Evolutionary conservation across 495 filamentous ascomycete genomes (phyloP), one percentile per base, ranked within the genome.

Genomic region (Xylaria intraflava): DNA sequence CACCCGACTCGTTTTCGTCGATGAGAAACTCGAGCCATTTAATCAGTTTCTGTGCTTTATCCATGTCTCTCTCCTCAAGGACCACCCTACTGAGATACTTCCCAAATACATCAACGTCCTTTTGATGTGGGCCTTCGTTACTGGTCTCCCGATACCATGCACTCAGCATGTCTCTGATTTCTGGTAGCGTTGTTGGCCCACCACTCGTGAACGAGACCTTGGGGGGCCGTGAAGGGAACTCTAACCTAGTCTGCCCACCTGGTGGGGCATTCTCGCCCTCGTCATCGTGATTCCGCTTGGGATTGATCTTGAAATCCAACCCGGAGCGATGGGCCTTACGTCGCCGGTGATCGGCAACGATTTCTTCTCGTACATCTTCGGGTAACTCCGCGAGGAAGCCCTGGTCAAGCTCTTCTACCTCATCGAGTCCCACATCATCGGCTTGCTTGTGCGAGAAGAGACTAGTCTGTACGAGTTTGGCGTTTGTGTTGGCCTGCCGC

Each of bases 301-400:
- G 35, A 43, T 40, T 30, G 36, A 55, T 51, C 17, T 55, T 66
- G 24, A 61, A 49, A 41, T 61, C 61, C 26, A 70, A 54, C 14
- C 60, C 67, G 12, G 65, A 53, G 27, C 57, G 60, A n/a, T 65
- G 66, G 4, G 65, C 66, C 9, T 76, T 80, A 0, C 75, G 69
- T 14, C 82, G 81, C 10, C 76, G 75, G 52, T 88, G 83, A 59
- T 95, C 84, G 6, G 77, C 82, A 8, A 95, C 65, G 12, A 96
- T 76, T 71, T 96, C 90, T 19, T 67, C 68, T 30, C 88, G 82
- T 44, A 96, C 78, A 46, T 95, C 87, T 49, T 87, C 83, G 0
- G 90, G 90, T 0, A 96, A 72, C 19, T 89, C 89, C 11, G 85
- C 81, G 29, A 96, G 82, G 68, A 93, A 90, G 6, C 82, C 82